Conservation (phyloP, 1,139 yeast species). For the Blastobotrys apis region DNA sequence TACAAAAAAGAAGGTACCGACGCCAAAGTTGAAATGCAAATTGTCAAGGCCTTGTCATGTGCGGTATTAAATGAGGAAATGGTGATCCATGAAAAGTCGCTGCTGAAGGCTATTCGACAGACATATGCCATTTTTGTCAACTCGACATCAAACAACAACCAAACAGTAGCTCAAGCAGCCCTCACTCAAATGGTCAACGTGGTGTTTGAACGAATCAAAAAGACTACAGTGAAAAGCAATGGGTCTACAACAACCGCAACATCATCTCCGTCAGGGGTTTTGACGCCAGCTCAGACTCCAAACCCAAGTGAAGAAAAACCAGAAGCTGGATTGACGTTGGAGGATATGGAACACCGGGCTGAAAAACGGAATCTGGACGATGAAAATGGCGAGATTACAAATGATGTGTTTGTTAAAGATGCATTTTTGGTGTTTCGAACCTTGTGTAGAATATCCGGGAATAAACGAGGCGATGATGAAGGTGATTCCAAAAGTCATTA, state of each 20-base stretch:
- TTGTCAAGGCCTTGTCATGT: slow-evolving; percentile 84
- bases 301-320: slow-evolving; percentile 12
- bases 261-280: neutral
- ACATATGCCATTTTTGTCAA: slow-evolving; percentile 87
- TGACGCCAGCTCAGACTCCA: slow-evolving; percentile 2
- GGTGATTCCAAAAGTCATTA: slow-evolving; percentile 88
- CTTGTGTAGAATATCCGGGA: slow-evolving; percentile 88
- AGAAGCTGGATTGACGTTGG: slow-evolving; percentile 23
- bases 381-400: slow-evolving; percentile 42
- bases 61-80: slow-evolving; percentile 75
- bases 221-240: slow-evolving; percentile 8
- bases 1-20: slow-evolving; percentile 93
- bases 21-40: slow-evolving; percentile 82
- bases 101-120: slow-evolving; percentile 86
- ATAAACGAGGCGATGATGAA: slow-evolving; percentile 62
- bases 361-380: slow-evolving; percentile 19
- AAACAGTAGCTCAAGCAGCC: slow-evolving; percentile 93
- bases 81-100: slow-evolving; percentile 86
- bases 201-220: slow-evolving; percentile 70
- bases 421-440: slow-evolving; percentile 91
- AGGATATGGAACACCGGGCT: slow-evolving; percentile 24
- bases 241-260: slow-evolving; percentile 1
- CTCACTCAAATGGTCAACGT: slow-evolving; percentile 85
- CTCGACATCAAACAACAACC: slow-evolving; percentile 76
- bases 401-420: slow-evolving; percentile 74